These are phyloP conservation scores for Globisporangium cederbergense DNA, from an alignment of 352 stramenopile genomes.

Conservation along the genomic window DNA sequence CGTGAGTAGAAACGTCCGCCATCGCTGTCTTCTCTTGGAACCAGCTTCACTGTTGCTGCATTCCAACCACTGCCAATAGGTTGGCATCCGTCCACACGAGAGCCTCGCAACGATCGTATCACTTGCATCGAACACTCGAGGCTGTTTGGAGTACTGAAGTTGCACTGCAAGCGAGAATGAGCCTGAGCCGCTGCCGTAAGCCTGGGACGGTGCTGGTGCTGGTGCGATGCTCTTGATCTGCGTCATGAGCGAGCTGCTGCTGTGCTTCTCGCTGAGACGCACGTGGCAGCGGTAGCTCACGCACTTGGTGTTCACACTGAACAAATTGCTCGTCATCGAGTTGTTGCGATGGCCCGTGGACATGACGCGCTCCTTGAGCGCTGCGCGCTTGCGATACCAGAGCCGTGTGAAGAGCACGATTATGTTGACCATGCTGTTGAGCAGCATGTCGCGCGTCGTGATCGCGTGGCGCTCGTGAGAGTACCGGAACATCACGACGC, in stretches of 20 bases:
- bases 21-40: not conserved
- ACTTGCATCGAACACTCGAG: not conserved
- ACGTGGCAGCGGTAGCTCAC: slow-evolving; percentile 30
- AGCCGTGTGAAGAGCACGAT: slow-evolving; percentile 26
- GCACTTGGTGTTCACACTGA: slow-evolving; percentile 17
- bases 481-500: slow-evolving; percentile 15
- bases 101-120: not conserved
- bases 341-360: not conserved
- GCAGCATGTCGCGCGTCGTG: slow-evolving; percentile 24
- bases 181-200: not conserved
- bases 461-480: slow-evolving; percentile 14
- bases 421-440: slow-evolving; percentile 29
- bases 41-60: not conserved
- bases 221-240: not conserved
- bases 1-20: not conserved
- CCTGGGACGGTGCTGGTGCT: not conserved
- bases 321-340: slow-evolving; percentile 15
- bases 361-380: slow-evolving; percentile 1
- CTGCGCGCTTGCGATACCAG: slow-evolving; percentile 26
- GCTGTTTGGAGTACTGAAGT: not conserved
- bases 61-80: not conserved
- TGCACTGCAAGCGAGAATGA: not conserved
- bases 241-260: not conserved
- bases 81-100: not conserved
- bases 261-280: not conserved